A percentile compares a stretch with the other conserved stretches of the same genome.
These are phyloP conservation scores for Populus hybrid DNA, from an alignment of 441 rosid species.

Conservation along the genomic window DNA sequence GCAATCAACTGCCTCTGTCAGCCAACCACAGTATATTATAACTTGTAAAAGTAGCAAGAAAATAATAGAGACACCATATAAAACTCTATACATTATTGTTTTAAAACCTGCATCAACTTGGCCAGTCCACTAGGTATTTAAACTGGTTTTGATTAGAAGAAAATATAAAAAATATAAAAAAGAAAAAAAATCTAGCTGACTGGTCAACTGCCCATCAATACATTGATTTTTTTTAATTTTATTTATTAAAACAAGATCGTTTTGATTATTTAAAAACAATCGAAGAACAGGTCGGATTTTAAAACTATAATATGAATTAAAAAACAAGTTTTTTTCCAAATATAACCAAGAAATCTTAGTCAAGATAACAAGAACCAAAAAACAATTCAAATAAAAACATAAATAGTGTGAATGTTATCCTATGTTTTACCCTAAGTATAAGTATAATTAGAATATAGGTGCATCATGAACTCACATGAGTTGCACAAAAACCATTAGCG, in stretches of 20 bases:
- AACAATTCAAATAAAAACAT: not conserved
- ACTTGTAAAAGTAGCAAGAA: conserved; percentile 16
- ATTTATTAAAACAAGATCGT: too few relatives aligned
- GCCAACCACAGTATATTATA: conserved; percentile 22
- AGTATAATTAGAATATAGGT: conserved; percentile 21
- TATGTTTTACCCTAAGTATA: not conserved
- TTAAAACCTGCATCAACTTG: not conserved
- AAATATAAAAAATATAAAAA: too few relatives aligned
- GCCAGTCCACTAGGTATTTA: too few relatives aligned
- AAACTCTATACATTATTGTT: not conserved
- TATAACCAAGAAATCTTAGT: not conserved
- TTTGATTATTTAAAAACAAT: too few relatives aligned
- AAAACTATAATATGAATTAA: too few relatives aligned
- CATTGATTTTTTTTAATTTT: too few relatives aligned
- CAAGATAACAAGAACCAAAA: not conserved
- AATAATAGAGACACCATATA: conserved; percentile 22
- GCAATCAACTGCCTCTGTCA: conserved; percentile 44
- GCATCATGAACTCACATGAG: conserved; percentile 26
- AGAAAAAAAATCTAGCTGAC: too few relatives aligned
- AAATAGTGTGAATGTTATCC: not conserved
- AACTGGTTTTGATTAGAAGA: not conserved
- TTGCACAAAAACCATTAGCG: conserved; percentile 17
- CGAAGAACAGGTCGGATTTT: too few relatives aligned
- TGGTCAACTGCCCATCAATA: too few relatives aligned
- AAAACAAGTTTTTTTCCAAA: too few relatives aligned